phyloP scores from a whole-genome alignment of 352 stramenopile genomes.

The Thraustotheca clavata region DNA sequence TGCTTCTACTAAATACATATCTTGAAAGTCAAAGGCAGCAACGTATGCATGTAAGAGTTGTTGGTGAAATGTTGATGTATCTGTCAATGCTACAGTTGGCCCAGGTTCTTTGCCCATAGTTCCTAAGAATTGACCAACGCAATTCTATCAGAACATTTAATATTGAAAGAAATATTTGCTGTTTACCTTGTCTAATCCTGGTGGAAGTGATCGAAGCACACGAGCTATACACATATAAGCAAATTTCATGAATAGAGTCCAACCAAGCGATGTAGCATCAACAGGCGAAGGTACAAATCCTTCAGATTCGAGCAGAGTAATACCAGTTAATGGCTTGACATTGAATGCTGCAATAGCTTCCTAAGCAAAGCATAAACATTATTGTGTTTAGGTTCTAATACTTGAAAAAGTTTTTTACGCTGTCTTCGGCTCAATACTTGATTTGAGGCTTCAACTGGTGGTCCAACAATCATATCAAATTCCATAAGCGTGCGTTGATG shows the following conservation, averaged over 20 bases:
- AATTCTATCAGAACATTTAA: conserved; percentile 24
- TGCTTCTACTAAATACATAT: conserved; percentile 55
- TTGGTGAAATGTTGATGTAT: conserved; percentile 80
- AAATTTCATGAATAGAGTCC: conserved; percentile 48
- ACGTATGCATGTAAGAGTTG: conserved; percentile 68
- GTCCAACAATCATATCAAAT: neutral
- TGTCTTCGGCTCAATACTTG: conserved; percentile 49
- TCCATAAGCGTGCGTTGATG: conserved; percentile 39
- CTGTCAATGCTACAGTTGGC: conserved; percentile 68
- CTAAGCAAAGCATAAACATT: neutral
- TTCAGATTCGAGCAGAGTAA: conserved; percentile 78
- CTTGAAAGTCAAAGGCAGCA: conserved; percentile 72
- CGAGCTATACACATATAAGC: conserved; percentile 6
- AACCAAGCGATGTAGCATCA: conserved; percentile 72
- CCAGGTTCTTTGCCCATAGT: conserved; percentile 69
- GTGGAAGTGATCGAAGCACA: conserved; percentile 74
- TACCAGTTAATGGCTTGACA: conserved; percentile 81
- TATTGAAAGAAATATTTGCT: neutral
- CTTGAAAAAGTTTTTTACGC: conserved; percentile 74
- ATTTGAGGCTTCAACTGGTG: conserved; percentile 32
- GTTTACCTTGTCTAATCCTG: conserved; percentile 61
- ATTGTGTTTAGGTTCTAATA: neutral
- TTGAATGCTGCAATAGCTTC: conserved; percentile 93
- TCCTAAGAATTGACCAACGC: conserved; percentile 79
- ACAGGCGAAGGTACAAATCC: conserved; percentile 67